Evolutionary conservation across 2,329 filamentous ascomycete genomes (phyloP), one percentile per base, ranked within the genome.

Genomic region (Aspergillaceae sp.): DNA sequence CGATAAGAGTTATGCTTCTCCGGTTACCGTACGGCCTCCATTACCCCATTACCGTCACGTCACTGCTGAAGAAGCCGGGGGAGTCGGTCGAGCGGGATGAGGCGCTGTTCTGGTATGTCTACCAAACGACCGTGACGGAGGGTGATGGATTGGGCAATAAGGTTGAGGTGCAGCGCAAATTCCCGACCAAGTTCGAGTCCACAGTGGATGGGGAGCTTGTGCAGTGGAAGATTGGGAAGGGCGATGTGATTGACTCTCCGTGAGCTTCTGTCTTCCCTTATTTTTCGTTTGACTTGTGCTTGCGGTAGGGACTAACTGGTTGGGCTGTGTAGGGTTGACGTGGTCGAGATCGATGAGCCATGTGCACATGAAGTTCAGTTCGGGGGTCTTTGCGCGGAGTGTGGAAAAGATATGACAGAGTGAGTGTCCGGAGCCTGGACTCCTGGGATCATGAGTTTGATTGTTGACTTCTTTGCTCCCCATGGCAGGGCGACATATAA

Each of bases 391-490:
- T 98, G 92, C 70, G 88, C 83, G 48, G 79, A 90, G 51, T 98
- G 92, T 68, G 92, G 92, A 52, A 88, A 91, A 68, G 90, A 97
- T 69, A 95, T 98, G 89, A 95, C 87, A 45, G 83, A 88, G 76
- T 79, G 70, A 53, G 74, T 63, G 36, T 30, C 19, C 19, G 19
- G 19, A 19, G 19, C 19, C 19, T 29, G 19, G 36, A 28, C 4
- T 38, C 26, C 44, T 7, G 41, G 47, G 37, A 41, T 47, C 43
- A 44, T 48, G 30, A 36, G 34, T 38, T 38, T n/a, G 8, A 35
- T 40, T 28, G 47, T 42, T 36, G 26, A 41, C 29, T 34, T 37
- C 40, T 29, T 28, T 41, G 11, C 28, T 41, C 28, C 47, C 41
- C 19, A 19, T 33, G 11, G 42, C 49, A 73, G 71, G 59, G 79